Evolutionary conservation across 208 protist genomes (phyloP).

Genomic region (Sergeia podlipaevii): DNA sequence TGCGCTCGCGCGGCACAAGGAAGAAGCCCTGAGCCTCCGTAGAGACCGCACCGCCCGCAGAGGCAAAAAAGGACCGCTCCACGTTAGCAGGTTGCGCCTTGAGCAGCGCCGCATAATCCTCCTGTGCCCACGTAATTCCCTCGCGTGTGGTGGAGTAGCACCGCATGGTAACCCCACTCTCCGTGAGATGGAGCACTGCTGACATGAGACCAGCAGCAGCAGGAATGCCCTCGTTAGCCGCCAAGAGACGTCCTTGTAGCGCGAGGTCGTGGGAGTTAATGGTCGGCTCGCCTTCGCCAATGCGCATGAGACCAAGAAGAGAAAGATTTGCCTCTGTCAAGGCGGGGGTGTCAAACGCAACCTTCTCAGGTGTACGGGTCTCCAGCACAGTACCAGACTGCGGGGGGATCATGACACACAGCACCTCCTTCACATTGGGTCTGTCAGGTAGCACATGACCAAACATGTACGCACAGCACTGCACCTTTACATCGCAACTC

Average conservation of each 20-base stretch:
- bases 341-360: conserved; percentile 56
- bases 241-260: conserved; percentile 67
- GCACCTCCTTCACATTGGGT: conserved; percentile 85
- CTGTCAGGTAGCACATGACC: conserved; percentile 78
- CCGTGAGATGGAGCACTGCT: conserved; percentile 45
- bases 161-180: conserved; percentile 63
- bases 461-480: conserved; percentile 83
- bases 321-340: conserved; percentile 69
- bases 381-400: conserved; percentile 71
- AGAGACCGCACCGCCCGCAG: conserved; percentile 66
- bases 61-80: conserved; percentile 34
- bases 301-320: conserved; percentile 73
- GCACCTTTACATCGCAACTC: conserved; percentile 80
- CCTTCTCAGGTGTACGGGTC: conserved; percentile 51
- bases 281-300: conserved; percentile 57
- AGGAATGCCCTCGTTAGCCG: conserved; percentile 57
- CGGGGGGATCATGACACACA: conserved; percentile 83
- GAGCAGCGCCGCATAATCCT: conserved; percentile 43
- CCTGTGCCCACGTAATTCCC: conserved; percentile 71
- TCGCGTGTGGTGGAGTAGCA: conserved; percentile 80
- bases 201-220: conserved; percentile 30
- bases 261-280: conserved; percentile 80
- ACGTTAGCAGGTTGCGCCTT: conserved; percentile 52
- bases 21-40: conserved; percentile 70
- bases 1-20: conserved; percentile 57